Evolutionary conservation across 352 stramenopile genomes (phyloP).

Genomic region (Phytophthora pseudosyringae): DNA sequence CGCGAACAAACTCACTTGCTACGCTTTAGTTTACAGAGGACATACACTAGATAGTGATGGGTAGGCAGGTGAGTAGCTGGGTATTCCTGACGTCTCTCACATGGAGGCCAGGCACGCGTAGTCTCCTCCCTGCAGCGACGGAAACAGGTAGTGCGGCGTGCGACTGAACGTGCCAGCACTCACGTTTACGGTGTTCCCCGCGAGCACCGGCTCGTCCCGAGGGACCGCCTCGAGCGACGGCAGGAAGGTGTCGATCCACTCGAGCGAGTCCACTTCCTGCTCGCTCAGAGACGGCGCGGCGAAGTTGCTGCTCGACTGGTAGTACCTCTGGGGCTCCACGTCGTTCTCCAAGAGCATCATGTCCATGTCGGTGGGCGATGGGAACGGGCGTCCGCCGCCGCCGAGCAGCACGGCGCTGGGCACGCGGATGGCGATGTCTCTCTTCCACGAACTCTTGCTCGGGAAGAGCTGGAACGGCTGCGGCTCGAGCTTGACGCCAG

Average conservation of each 20-base stretch:
- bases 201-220: constrained; percentile 37
- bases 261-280: constrained; percentile 58
- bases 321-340: constrained; percentile 25
- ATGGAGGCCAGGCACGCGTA: constrained; percentile 42
- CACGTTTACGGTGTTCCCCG: constrained; percentile 38
- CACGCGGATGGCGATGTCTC: constrained; percentile 41
- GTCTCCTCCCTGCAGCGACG: constrained; percentile 29
- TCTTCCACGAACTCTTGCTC: constrained; percentile 32
- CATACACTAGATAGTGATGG: background rate
- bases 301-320: constrained; percentile 15
- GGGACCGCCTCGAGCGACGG: constrained; percentile 44
- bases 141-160: constrained; percentile 29
- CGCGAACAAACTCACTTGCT: constrained; percentile 11
- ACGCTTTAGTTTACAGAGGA: constrained; percentile 6
- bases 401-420: constrained; percentile 6
- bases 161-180: constrained; percentile 23
- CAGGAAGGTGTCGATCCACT: constrained; percentile 72
- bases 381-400: constrained; percentile 29
- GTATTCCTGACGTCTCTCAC: constrained; percentile 15
- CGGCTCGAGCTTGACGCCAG: constrained; percentile 11
- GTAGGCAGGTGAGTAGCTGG: background rate
- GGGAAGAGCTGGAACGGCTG: constrained; percentile 6
- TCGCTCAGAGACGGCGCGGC: constrained; percentile 16
- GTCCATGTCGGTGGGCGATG: constrained; percentile 55
- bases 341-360: constrained; percentile 56